Conservation (phyloP, 768 basidiomycete species). For the Krasilnikovozyma curviuscula region DNA sequence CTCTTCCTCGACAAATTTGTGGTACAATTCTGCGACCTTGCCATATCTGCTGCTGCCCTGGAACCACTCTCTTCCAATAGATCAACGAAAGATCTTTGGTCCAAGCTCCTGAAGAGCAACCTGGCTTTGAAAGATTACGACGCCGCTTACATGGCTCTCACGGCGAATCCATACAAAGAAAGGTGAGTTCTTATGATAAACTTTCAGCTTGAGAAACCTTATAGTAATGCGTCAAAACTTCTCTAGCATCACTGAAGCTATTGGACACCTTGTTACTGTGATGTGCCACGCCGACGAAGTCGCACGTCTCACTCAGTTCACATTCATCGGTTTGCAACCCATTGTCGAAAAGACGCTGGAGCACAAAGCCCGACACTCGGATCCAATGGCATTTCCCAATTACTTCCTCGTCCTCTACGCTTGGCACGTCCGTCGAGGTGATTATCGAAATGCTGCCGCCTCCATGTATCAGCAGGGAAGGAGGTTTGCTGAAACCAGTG, state of each 20-base stretch:
- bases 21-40: conserved; percentile 55
- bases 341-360: conserved; percentile 74
- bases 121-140: conserved; percentile 58
- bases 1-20: conserved; percentile 40
- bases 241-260: conserved; percentile 56
- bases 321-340: conserved; percentile 63
- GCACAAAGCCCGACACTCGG: conserved; percentile 84
- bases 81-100: conserved; percentile 57
- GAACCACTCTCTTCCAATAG: conserved; percentile 19
- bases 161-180: conserved; percentile 51
- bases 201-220: background rate
- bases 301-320: conserved; percentile 54
- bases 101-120: conserved; percentile 52
- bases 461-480: conserved; percentile 84
- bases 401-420: conserved; percentile 87
- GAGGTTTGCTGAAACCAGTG: conserved; percentile 40
- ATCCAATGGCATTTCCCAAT: conserved; percentile 63
- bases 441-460: conserved; percentile 74
- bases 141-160: conserved; percentile 65
- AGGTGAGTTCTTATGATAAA: conserved; percentile 38
- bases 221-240: background rate
- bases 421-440: conserved; percentile 71
- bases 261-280: conserved; percentile 61
- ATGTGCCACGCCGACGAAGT: conserved; percentile 84
- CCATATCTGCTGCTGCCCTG: conserved; percentile 38